Evolutionary conservation across 306 rosid species (phyloP), one percentile per base, ranked within the genome.

Genomic region (Lupinus albus): DNA sequence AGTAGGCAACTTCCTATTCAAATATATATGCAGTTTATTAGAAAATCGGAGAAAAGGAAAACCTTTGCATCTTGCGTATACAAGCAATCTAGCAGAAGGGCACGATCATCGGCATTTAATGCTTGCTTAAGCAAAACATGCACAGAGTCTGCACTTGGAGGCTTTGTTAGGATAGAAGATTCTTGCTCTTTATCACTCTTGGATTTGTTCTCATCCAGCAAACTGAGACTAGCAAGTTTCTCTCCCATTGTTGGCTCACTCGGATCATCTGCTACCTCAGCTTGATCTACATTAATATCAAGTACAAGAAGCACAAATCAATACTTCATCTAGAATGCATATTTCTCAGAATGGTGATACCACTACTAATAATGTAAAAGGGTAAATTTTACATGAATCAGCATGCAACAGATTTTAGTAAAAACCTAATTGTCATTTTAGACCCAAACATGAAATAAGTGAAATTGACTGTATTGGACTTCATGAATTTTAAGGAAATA

Each of bases 221-320:
- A 73, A 81, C 75, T 79, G 60, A 88, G 84, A 81, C 63, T 74
- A 5, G 84, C 88, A 68, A 86, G 96, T 72, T 82, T 91, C 71
- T 91, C 96, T 63, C 94, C 96, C 91, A 88, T 88, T 64, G 91
- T 88, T 55, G 88, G 96, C 56, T 88, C 93, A 45, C 60, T 78
- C 52, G 53, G 18, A 73, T 86, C 91, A 75, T 85, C 86, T 11
- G 78, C 82, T 44, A 64, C 82, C 75, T 83, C 84, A 33, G 54
- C 70, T 56, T 60, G 70, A 54, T 66, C 77, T 80, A 30, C 30
- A 71, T 76, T 32, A 13, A 56, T 57, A 17, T 30, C 9, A 10
- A 12, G 67, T n/a, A 65, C 9, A 20, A 52, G 16, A 61, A 67
- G 8, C 66, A 60, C 54, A 5, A 28, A 32, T 49, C 45, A 75